Percentiles rank a stretch among this genome's conserved stretches.
Conservation (phyloP, 2,329 filamentous ascomycete species). For the Botrytis porri region DNA sequence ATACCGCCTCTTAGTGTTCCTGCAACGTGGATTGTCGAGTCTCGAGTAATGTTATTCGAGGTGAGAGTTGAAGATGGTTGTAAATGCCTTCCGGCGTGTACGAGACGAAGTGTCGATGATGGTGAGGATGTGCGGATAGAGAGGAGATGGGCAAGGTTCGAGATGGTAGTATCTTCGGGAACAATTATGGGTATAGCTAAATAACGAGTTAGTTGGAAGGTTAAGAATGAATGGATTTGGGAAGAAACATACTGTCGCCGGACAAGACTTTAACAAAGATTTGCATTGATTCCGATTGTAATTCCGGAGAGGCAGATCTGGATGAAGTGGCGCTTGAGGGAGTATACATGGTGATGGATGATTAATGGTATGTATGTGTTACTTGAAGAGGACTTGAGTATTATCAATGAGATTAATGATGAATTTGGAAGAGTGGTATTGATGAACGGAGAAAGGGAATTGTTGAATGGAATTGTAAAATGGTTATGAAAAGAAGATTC, state of each 20-base stretch:
- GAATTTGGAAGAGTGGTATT: background rate
- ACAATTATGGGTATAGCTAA: constrained; percentile 56
- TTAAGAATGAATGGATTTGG: constrained; percentile 7
- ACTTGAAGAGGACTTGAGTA: background rate
- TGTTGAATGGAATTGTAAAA: background rate
- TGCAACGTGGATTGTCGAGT: constrained; percentile 52
- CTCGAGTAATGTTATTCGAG: constrained; percentile 47
- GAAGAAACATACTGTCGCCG: constrained; percentile 51
- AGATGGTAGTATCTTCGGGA: constrained; percentile 51
- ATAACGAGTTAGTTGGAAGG: constrained; percentile 28
- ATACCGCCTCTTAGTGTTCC: constrained; percentile 55
- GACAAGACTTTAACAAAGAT: constrained; percentile 60
- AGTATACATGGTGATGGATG: constrained; percentile 29
- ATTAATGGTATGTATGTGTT: background rate
- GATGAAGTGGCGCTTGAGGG: constrained; percentile 28
- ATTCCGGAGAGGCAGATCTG: constrained; percentile 41
- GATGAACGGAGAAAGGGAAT: background rate
- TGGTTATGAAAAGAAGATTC: background rate
- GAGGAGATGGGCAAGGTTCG: constrained; percentile 54
- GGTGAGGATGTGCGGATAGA: constrained; percentile 55
- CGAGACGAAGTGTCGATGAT: constrained; percentile 50
- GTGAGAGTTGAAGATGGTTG: constrained; percentile 41
- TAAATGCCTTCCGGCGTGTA: constrained; percentile 57
- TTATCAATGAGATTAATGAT: background rate
- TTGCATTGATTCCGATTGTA: constrained; percentile 49